A percentile compares a stretch with the other conserved stretches of the same genome.
Evolutionary conservation across 164 flowering plant species (phyloP).

Genomic region (Cinnamomum chago): DNA sequence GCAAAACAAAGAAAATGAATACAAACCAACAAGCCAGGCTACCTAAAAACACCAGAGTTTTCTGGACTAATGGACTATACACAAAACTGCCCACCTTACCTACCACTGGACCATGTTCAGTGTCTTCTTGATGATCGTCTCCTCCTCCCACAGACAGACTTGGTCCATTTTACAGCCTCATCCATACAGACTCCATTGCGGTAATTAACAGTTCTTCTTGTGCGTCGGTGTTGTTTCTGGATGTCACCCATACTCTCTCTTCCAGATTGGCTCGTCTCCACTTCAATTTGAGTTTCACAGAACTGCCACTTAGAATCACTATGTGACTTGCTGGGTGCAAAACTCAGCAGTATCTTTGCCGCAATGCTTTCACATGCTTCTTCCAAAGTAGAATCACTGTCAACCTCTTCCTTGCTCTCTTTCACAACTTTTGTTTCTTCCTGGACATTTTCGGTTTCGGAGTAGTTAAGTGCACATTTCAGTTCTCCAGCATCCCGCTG

Average conservation of each 20-base stretch:
- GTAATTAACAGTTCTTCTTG: conserved; percentile 2
- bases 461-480: not conserved
- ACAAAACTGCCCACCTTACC: too few relatives aligned
- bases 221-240: conserved; percentile 10
- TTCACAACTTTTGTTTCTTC: conserved; percentile 4
- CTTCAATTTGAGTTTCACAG: not conserved
- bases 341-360: conserved; percentile 25
- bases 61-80: too few relatives aligned
- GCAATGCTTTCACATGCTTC: conserved; percentile 22
- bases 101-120: not conserved
- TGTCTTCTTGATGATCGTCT: conserved; percentile 13
- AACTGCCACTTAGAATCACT: conserved; percentile 1
- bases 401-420: conserved; percentile 5
- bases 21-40: too few relatives aligned
- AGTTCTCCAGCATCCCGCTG: not conserved
- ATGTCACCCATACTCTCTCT: not conserved
- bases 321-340: conserved; percentile 11
- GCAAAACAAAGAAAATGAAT: too few relatives aligned
- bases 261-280: not conserved
- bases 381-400: conserved; percentile 6
- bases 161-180: conserved; percentile 11
- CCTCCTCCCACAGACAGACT: conserved; percentile 10
- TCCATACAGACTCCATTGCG: conserved; percentile 3
- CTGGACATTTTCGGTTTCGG: not conserved
- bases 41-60: too few relatives aligned